A percentile compares a stretch with the other conserved stretches of the same genome.
Conservation (phyloP, 2,329 filamentous ascomycete genomes). For the Thelonectria blattea region DNA sequence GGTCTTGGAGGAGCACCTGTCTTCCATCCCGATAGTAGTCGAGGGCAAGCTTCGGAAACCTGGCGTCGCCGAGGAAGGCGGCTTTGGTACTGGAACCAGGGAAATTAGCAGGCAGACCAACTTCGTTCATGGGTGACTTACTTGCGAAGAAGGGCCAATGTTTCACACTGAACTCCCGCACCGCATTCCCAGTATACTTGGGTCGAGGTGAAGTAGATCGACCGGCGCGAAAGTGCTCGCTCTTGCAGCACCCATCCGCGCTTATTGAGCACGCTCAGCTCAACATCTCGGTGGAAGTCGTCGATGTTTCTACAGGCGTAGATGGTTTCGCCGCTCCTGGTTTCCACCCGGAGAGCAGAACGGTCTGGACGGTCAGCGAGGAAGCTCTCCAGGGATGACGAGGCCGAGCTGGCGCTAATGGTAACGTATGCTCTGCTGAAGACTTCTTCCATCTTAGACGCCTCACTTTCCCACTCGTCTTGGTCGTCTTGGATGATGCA, state of each 20-base stretch:
- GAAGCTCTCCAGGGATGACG: neutral
- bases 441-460: neutral
- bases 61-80: slow-evolving; percentile 1
- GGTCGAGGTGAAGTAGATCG: neutral
- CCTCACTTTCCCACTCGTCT: neutral
- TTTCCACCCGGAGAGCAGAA: neutral
- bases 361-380: neutral
- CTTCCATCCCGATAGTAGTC: neutral
- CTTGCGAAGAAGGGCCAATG: neutral
- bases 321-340: neutral
- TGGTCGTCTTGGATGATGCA: neutral
- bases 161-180: slow-evolving; percentile 1
- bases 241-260: slow-evolving; percentile 8
- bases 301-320: slow-evolving; percentile 1
- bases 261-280: neutral
- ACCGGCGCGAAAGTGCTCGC: neutral
- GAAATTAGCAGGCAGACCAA: neutral
- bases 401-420: neutral
- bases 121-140: neutral
- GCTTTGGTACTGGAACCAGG: neutral
- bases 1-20: slow-evolving; percentile 1
- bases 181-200: slow-evolving; percentile 11
- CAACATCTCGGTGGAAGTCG: neutral
- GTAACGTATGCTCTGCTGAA: neutral
- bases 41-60: neutral